These are phyloP conservation scores for Sclerotinia glacialis DNA, from an alignment of 2,329 filamentous ascomycete species.

Conservation along the genomic window DNA sequence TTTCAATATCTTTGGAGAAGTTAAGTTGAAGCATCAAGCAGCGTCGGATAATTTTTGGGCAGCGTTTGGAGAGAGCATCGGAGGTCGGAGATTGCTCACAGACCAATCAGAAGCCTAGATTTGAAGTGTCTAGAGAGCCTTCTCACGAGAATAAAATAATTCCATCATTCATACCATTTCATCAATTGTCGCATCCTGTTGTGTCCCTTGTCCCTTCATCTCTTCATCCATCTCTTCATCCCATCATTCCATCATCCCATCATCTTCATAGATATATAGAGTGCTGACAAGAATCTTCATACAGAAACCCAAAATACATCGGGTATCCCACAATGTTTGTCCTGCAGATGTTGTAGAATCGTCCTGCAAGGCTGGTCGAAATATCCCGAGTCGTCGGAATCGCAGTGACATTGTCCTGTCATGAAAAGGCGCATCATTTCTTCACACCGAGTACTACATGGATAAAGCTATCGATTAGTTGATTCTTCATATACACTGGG, in stretches of 20 bases:
- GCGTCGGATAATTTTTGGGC: slow-evolving; percentile 10
- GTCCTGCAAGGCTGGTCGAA: slow-evolving; percentile 16
- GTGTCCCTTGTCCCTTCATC: neutral
- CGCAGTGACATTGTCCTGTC: slow-evolving; percentile 3
- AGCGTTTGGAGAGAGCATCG: slow-evolving; percentile 9
- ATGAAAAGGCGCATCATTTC: slow-evolving; percentile 7
- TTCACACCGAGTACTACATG: slow-evolving; percentile 14
- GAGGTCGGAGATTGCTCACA: slow-evolving; percentile 8
- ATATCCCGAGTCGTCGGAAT: slow-evolving; percentile 7
- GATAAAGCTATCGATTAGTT: slow-evolving; percentile 9
- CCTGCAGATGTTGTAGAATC: slow-evolving; percentile 8
- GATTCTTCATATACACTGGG: neutral
- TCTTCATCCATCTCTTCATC: neutral
- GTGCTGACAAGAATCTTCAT: slow-evolving; percentile 1
- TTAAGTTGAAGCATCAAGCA: neutral
- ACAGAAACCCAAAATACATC: slow-evolving; percentile 6
- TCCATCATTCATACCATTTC: neutral
- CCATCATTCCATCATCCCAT: neutral
- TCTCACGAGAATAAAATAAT: neutral
- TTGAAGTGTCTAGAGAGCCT: slow-evolving; percentile 9
- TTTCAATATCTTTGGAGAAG: slow-evolving; percentile 1
- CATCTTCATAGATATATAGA: neutral
- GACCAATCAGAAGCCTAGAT: neutral
- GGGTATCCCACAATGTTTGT: slow-evolving; percentile 4
- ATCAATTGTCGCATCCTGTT: neutral